These are phyloP conservation scores for Diaporthe batatas DNA, from an alignment of 2,329 filamentous ascomycete species.

Conservation along the genomic window DNA sequence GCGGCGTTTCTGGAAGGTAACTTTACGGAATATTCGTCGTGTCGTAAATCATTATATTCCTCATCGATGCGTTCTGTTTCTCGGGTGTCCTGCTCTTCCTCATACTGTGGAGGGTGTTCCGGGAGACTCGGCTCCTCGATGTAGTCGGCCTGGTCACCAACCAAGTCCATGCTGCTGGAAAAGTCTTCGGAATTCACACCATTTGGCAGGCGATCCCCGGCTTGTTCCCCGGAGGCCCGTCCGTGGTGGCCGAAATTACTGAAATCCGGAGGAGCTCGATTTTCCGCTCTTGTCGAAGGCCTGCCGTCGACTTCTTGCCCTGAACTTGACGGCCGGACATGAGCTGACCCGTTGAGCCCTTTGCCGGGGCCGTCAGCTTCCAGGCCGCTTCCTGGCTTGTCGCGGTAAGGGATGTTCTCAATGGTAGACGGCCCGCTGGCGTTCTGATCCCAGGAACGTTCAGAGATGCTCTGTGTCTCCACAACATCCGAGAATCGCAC, in stretches of 20 bases:
- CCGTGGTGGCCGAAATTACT: conserved; percentile 33
- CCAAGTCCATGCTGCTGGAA: conserved; percentile 36
- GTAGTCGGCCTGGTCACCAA: conserved; percentile 5
- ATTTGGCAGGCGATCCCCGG: conserved; percentile 1
- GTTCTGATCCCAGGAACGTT: conserved; percentile 37
- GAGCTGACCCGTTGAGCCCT: conserved; percentile 23
- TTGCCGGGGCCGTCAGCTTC: neutral
- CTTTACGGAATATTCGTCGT: conserved; percentile 37
- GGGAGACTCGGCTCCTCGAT: conserved; percentile 36
- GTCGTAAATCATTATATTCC: conserved; percentile 40
- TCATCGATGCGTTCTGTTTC: conserved; percentile 37
- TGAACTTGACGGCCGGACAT: neutral
- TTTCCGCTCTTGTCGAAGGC: conserved; percentile 39
- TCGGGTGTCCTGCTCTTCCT: conserved; percentile 38
- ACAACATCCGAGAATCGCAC: conserved; percentile 41
- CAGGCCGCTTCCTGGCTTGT: neutral
- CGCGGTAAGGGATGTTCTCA: conserved; percentile 32
- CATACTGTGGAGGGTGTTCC: conserved; percentile 23
- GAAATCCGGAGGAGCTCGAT: conserved; percentile 39
- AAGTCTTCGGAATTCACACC: conserved; percentile 36
- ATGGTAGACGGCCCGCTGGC: conserved; percentile 28
- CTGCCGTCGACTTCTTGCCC: conserved; percentile 26
- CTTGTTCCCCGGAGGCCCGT: conserved; percentile 8
- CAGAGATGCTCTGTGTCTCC: conserved; percentile 41
- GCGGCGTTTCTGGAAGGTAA: conserved; percentile 35